Conservation (phyloP, 768 basidiomycete species). For the Russula abietina region DNA sequence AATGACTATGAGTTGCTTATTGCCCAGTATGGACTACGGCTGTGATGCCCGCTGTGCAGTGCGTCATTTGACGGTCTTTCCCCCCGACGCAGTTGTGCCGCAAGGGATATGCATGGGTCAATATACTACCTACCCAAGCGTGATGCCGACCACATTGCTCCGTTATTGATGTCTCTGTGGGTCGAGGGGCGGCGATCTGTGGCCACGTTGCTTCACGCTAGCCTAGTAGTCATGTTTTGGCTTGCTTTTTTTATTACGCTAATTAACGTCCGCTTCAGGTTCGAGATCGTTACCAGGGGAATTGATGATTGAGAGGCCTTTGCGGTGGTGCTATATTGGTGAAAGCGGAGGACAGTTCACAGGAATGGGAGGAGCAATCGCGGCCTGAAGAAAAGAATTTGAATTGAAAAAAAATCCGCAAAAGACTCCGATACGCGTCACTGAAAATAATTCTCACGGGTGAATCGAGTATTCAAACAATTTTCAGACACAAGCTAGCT, state of each 20-base stretch:
- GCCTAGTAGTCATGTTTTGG: background rate
- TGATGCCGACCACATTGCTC: background rate
- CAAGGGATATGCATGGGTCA: background rate
- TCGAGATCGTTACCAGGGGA: background rate
- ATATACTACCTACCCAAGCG: background rate
- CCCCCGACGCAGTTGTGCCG: background rate
- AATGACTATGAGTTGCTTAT: constrained; percentile 35
- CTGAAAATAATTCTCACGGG: background rate
- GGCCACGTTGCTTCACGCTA: background rate
- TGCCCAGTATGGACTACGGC: background rate
- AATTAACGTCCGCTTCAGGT: too few relatives aligned
- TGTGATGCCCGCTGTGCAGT: background rate
- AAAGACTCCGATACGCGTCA: background rate
- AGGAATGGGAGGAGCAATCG: background rate
- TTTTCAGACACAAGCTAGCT: background rate
- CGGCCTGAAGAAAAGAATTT: background rate
- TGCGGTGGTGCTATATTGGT: too few relatives aligned
- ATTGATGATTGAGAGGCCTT: background rate
- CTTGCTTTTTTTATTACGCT: too few relatives aligned
- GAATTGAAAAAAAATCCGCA: background rate
- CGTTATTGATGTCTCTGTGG: background rate
- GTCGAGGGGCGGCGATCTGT: background rate
- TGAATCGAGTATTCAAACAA: background rate
- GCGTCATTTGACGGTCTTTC: background rate
- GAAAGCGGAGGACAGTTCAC: background rate